phyloP scores from a whole-genome alignment of 495 filamentous ascomycete genomes.

The Aspergillus coremiiformis region DNA sequence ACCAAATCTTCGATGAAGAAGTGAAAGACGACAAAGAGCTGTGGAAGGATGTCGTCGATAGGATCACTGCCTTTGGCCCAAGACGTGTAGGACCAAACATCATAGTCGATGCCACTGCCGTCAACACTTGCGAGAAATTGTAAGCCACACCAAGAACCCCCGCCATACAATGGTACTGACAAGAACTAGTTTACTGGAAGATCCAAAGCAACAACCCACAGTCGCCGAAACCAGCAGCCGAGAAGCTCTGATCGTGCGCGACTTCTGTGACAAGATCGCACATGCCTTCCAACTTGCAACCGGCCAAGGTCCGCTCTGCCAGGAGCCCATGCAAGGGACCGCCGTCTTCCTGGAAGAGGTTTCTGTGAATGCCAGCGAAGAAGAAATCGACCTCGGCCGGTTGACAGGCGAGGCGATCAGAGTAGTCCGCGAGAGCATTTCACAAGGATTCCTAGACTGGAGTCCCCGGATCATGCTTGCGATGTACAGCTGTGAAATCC shows the following conservation, averaged over 20 bases:
- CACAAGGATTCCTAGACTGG: conserved; percentile 89
- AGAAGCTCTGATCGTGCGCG: conserved; percentile 55
- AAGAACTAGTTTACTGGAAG: conserved; percentile 29
- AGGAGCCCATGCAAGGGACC: conserved; percentile 88
- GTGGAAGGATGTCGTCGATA: conserved; percentile 72
- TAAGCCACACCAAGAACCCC: conserved; percentile 34
- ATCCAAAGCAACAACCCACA: conserved; percentile 28
- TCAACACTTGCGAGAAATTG: conserved; percentile 66
- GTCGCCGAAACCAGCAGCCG: conserved; percentile 23
- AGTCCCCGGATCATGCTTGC: conserved; percentile 85
- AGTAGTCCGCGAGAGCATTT: conserved; percentile 76
- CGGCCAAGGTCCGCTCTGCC: conserved; percentile 79
- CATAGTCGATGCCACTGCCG: conserved; percentile 74
- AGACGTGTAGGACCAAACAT: conserved; percentile 80
- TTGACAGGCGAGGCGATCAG: conserved; percentile 88
- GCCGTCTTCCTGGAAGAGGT: conserved; percentile 88
- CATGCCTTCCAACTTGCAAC: conserved; percentile 95
- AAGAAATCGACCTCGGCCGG: conserved; percentile 68
- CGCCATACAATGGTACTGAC: conserved; percentile 4
- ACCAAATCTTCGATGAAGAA: conserved; percentile 53
- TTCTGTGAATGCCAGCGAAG: conserved; percentile 47
- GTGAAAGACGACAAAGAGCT: conserved; percentile 57
- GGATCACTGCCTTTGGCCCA: conserved; percentile 85
- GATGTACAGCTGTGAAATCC: conserved; percentile 98
- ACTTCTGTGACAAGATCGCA: conserved; percentile 81